A percentile compares a stretch with the other conserved stretches of the same genome.
Conservation (phyloP, 495 filamentous ascomycete species). For the Arthonia radiata region DNA sequence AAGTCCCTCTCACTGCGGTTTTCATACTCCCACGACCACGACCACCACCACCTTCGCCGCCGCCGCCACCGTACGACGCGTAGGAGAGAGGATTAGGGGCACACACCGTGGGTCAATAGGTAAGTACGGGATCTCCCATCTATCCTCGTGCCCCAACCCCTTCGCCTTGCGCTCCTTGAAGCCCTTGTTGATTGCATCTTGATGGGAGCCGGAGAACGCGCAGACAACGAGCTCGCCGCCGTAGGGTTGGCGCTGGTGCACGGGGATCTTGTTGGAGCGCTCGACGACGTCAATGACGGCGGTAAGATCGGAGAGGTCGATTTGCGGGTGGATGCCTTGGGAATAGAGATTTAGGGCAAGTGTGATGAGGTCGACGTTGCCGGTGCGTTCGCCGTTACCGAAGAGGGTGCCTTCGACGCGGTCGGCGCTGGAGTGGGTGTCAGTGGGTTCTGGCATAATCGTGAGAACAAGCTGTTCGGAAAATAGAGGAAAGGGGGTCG, state of each 20-base stretch:
- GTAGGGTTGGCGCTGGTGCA: slow-evolving; percentile 73
- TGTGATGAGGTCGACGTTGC: slow-evolving; percentile 90
- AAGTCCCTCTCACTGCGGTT: too few species aligned
- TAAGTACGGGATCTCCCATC: slow-evolving; percentile 65
- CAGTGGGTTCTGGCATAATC: too few species aligned
- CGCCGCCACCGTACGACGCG: too few species aligned
- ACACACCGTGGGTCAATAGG: slow-evolving; percentile 80
- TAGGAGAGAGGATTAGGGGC: too few species aligned
- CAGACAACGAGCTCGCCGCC: slow-evolving; percentile 72
- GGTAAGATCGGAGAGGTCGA: slow-evolving; percentile 79
- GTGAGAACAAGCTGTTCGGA: too few species aligned
- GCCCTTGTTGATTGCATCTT: slow-evolving; percentile 96
- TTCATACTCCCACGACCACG: too few species aligned
- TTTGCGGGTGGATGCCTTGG: slow-evolving; percentile 56
- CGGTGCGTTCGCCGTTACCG: slow-evolving; percentile 86
- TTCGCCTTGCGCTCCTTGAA: slow-evolving; percentile 45
- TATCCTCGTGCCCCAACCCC: slow-evolving; percentile 31
- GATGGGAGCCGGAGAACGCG: slow-evolving; percentile 77
- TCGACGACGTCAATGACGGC: slow-evolving; percentile 77
- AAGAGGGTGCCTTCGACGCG: slow-evolving; percentile 88
- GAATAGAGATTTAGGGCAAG: slow-evolving; percentile 91
- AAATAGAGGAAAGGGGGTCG: too few species aligned
- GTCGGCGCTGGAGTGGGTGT: too few species aligned
- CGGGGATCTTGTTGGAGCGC: slow-evolving; percentile 80
- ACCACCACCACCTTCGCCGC: too few species aligned